Evolutionary conservation across 768 basidiomycete species (phyloP), one percentile per base, ranked within the genome.

Genomic region (Rhodotorula toruloides): DNA sequence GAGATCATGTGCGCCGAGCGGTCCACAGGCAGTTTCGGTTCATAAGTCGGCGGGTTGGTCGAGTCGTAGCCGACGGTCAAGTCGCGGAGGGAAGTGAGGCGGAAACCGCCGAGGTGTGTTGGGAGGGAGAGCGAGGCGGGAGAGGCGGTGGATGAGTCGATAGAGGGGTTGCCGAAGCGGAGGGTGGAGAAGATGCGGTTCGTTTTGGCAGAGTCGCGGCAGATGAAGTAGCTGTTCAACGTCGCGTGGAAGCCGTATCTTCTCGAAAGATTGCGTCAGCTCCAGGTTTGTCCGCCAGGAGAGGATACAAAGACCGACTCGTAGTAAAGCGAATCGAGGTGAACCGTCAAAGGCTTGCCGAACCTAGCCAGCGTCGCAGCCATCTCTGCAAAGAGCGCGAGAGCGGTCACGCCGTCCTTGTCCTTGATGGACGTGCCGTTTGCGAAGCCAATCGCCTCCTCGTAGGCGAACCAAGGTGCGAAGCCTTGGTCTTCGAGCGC

Each of bases 361-460:
- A 82, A 77, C 17, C 67, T 63, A 10, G 80, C 79, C 39, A 90
- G 79, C 12, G 78, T 75, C 11, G 80, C 79, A 4, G 82, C 86
- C n/a, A 75, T 48, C 53, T 65, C 65, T 37, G 58, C 61, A 43
- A 75, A 74, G 19, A 66, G 52, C 12, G 54, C 73, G 27, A 74
- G 58, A 4, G 74, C 73, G 4, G 74, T 72, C 57, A 93, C 84
- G 4, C 91, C 91, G 75, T 93, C 91, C 76, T 93, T 93, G 76
- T 93, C 91, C 42, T 87, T 81, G 70, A 92, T 65, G 34, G 57
- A 58, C 13, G 34, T 43, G 0, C 89, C 88, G 76, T 90, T 85
- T 89, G 91, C 91, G 75, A 84, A 93, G 6, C 91, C 91, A 60
- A 93, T 91, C 2, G 91, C 91, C 77, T 93, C 91, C 74, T 93